These are phyloP conservation scores for Oleoguttula mirabilis DNA, from an alignment of 495 filamentous ascomycete genomes.

Conservation along the genomic window DNA sequence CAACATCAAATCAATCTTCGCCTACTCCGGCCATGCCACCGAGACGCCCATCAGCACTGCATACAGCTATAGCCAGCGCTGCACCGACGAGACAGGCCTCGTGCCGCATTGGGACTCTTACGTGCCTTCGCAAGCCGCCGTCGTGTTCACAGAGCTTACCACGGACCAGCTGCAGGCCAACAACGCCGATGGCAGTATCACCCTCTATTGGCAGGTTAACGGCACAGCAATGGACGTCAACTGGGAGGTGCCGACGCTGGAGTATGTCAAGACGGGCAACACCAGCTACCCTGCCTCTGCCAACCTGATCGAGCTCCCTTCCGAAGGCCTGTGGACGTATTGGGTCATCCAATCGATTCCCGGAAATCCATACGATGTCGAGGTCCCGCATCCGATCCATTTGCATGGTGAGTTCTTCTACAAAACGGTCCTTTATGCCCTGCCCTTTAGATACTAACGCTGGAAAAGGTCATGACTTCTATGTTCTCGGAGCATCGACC, in stretches of 20 bases:
- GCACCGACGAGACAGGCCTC: conserved; percentile 7
- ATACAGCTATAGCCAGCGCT: conserved; percentile 15
- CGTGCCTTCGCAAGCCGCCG: conserved; percentile 21
- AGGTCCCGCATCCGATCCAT: conserved; percentile 19
- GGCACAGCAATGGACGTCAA: conserved; percentile 26
- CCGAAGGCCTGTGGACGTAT: conserved; percentile 28
- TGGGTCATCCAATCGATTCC: conserved; percentile 29
- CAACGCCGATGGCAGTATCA: conserved; percentile 25
- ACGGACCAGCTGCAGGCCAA: conserved; percentile 15
- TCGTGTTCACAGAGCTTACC: conserved; percentile 24
- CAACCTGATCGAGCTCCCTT: conserved; percentile 30
- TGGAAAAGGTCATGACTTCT: conserved; percentile 30
- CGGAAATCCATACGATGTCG: background rate
- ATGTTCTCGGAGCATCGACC: conserved; percentile 22
- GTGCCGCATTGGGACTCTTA: conserved; percentile 12
- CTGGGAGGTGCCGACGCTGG: conserved; percentile 30
- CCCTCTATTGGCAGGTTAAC: conserved; percentile 31
- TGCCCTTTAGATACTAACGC: no score
- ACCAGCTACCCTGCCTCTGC: conserved; percentile 22
- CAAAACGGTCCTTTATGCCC: no score
- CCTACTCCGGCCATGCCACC: conserved; percentile 21
- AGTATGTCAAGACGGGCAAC: conserved; percentile 27
- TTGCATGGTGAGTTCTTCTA: conserved; percentile 22
- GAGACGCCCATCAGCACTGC: conserved; percentile 16
- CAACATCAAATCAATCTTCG: conserved; percentile 23